phyloP scores from a whole-genome alignment of 2,329 filamentous ascomycete genomes.

The Beauveria caledonica region DNA sequence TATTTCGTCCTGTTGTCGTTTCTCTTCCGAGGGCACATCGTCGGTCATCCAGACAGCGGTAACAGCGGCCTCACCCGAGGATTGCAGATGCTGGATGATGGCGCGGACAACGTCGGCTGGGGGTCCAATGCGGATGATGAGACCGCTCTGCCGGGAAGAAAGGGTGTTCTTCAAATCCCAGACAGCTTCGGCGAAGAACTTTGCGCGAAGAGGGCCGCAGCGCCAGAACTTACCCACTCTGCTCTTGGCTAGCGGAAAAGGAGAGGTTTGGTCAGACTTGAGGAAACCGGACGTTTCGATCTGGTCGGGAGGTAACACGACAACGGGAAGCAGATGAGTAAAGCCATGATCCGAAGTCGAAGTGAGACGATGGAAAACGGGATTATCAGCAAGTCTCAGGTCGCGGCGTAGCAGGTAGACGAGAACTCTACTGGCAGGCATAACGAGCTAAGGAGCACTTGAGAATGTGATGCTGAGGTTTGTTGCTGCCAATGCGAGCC shows the following conservation, averaged over 20 bases:
- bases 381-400: conserved; percentile 66
- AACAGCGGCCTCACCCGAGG: conserved; percentile 29
- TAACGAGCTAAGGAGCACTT: conserved; percentile 13
- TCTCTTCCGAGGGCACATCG: conserved; percentile 63
- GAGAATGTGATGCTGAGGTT: not conserved
- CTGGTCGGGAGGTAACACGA: conserved; percentile 61
- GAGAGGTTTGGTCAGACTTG: conserved; percentile 42
- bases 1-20: conserved; percentile 51
- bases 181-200: conserved; percentile 63
- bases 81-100: conserved; percentile 43
- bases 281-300: conserved; percentile 70
- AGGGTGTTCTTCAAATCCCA: conserved; percentile 63
- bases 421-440: conserved; percentile 42
- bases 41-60: conserved; percentile 67
- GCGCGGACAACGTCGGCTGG: conserved; percentile 49
- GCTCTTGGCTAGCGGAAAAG: conserved; percentile 62
- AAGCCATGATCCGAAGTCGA: conserved; percentile 43
- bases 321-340: conserved; percentile 65
- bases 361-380: conserved; percentile 53
- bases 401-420: conserved; percentile 68
- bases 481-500: not conserved
- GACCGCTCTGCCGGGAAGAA: conserved; percentile 48
- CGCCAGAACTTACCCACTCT: conserved; percentile 61
- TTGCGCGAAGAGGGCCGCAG: conserved; percentile 63
- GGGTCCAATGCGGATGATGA: conserved; percentile 57